phyloP scores from a whole-genome alignment of 2,329 filamentous ascomycete species.

The Penicillium sp. region DNA sequence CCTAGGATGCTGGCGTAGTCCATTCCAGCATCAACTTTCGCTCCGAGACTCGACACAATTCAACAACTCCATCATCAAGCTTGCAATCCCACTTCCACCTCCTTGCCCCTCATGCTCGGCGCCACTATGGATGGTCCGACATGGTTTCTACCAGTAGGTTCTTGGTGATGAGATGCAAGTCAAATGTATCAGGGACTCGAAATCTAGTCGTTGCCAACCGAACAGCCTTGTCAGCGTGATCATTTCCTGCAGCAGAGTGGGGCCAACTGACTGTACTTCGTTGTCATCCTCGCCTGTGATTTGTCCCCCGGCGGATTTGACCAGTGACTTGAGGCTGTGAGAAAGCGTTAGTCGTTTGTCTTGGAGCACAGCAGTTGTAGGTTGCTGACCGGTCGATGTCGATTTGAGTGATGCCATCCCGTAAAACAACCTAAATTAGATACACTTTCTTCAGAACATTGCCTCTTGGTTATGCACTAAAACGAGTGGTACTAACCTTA shows the following conservation, averaged over 20 bases:
- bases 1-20: not conserved
- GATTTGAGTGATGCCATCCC: constrained; percentile 12
- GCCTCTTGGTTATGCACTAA: too few relatives aligned
- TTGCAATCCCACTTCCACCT: not conserved
- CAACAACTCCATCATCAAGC: not conserved
- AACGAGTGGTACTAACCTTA: not conserved
- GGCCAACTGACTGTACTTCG: constrained; percentile 15
- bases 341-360: not conserved
- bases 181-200: constrained; percentile 15
- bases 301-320: constrained; percentile 17
- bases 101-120: not conserved
- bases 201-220: not conserved
- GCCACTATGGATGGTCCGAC: constrained; percentile 19
- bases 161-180: constrained; percentile 20
- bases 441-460: not conserved
- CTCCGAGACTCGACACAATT: not conserved
- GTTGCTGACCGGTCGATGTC: constrained; percentile 16
- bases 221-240: not conserved
- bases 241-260: not conserved
- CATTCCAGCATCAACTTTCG: not conserved
- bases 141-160: constrained; percentile 18
- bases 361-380: not conserved
- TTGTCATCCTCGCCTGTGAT: constrained; percentile 9
- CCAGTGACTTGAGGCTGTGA: constrained; percentile 15
- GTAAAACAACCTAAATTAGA: constrained; percentile 9